Conservation (phyloP, 352 stramenopile genomes). For the Phytophthora pini region DNA sequence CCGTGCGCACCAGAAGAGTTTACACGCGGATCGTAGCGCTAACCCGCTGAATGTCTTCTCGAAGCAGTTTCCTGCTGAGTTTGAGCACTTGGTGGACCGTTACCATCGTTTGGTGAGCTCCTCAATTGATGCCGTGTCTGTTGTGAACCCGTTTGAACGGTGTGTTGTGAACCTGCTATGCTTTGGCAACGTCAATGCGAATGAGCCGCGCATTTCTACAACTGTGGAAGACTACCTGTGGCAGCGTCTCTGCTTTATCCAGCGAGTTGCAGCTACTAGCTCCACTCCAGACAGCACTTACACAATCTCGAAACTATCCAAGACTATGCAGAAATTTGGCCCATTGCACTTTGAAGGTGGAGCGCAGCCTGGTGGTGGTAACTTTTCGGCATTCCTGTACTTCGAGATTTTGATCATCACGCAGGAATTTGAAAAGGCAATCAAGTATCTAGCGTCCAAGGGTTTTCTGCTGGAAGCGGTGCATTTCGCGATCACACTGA, state of each 20-base stretch:
- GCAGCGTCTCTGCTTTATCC: constrained; percentile 85
- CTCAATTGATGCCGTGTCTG: constrained; percentile 73
- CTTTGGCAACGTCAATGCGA: constrained; percentile 80
- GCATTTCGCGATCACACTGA: constrained; percentile 82
- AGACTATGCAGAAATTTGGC: constrained; percentile 82
- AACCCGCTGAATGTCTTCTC: constrained; percentile 59
- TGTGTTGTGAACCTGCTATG: constrained; percentile 86
- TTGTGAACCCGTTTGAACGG: constrained; percentile 79
- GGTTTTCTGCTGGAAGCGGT: constrained; percentile 81
- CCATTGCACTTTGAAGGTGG: constrained; percentile 73
- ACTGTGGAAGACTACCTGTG: constrained; percentile 90
- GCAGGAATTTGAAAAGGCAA: constrained; percentile 80
- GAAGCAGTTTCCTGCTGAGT: constrained; percentile 74
- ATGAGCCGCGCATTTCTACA: constrained; percentile 73
- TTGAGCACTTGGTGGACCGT: constrained; percentile 63
- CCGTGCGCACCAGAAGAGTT: constrained; percentile 65
- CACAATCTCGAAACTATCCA: constrained; percentile 65
- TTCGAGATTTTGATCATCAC: constrained; percentile 84
- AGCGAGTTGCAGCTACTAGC: constrained; percentile 45
- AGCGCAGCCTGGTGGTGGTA: constrained; percentile 40
- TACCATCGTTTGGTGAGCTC: constrained; percentile 76
- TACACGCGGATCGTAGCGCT: constrained; percentile 45
- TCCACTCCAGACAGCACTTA: constrained; percentile 64
- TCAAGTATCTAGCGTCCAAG: constrained; percentile 84
- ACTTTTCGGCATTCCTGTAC: constrained; percentile 73